A percentile compares a stretch with the other conserved stretches of the same genome.
Evolutionary conservation across 306 rosid species (phyloP).

Genomic region (Mimosa bimucronata): DNA sequence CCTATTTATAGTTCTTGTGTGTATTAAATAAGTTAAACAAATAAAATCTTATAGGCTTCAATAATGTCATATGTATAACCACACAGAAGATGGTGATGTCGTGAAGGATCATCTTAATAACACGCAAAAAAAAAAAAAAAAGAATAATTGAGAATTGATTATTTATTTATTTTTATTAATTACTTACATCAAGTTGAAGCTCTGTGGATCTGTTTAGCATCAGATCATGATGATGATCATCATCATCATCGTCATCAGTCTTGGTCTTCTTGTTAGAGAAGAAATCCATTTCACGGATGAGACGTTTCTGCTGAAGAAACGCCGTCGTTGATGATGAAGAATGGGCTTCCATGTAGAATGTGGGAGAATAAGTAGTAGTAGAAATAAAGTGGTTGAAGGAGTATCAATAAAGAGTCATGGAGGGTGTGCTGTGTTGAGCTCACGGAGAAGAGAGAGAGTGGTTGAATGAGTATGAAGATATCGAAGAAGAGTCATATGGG

Average conservation of each 20-base stretch:
- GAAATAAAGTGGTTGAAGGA: background rate
- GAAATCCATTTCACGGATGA: constrained; percentile 62
- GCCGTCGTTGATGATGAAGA: background rate
- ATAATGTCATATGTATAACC: background rate
- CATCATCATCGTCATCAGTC: background rate
- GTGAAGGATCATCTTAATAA: background rate
- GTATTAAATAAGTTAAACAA: background rate
- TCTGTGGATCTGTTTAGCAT: background rate
- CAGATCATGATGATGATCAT: constrained; percentile 21
- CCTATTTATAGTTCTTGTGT: background rate
- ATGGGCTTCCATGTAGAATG: background rate
- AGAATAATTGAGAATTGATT: background rate
- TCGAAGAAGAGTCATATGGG: constrained; percentile 36
- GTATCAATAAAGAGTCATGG: background rate
- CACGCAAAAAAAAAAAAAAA: too few relatives aligned
- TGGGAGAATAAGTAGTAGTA: background rate
- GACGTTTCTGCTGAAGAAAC: constrained; percentile 33
- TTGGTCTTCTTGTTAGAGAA: constrained; percentile 36
- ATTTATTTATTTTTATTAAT: too few relatives aligned
- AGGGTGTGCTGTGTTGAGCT: background rate
- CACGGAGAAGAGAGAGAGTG: background rate
- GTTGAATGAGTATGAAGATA: constrained; percentile 31
- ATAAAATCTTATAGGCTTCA: background rate
- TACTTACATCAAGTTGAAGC: background rate
- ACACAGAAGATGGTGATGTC: too few relatives aligned